phyloP scores from a whole-genome alignment of 768 basidiomycete genomes.

The Exsudoporus frostii region DNA sequence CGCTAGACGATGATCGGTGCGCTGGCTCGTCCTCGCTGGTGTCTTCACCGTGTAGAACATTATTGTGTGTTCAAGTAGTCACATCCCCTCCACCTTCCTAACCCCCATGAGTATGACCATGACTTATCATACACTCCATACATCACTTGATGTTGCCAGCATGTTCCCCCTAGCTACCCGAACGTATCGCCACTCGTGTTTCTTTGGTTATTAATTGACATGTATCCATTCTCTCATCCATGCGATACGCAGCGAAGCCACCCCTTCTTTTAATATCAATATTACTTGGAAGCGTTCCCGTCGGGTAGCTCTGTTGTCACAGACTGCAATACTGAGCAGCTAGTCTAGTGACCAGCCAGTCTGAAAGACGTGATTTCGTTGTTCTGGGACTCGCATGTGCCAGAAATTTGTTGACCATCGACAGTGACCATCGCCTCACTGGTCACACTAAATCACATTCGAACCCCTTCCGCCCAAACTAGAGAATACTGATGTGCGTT shows the following conservation, averaged over 20 bases:
- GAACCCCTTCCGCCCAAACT: no score
- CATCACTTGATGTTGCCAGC: constrained; percentile 3
- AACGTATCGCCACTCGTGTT: constrained; percentile 6
- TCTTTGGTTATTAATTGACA: constrained; percentile 6
- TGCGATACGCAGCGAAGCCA: background rate
- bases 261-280: no score
- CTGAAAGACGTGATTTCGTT: no score
- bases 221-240: constrained; percentile 7
- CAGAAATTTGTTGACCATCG: no score
- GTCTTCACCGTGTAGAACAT: constrained; percentile 8
- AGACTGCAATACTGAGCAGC: no score
- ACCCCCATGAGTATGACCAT: constrained; percentile 8
- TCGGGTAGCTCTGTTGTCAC: no score
- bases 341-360: no score
- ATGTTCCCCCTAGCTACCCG: background rate
- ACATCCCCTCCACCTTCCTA: background rate
- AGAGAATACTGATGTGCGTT: no score
- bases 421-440: no score
- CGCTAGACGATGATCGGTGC: constrained; percentile 48
- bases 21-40: background rate
- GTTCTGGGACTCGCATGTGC: no score
- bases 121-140: constrained; percentile 14
- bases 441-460: no score
- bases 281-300: no score
- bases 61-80: constrained; percentile 11